Evolutionary conservation across 2,329 filamentous ascomycete species (phyloP).

Genomic region (Fusarium tanahbumbuense): DNA sequence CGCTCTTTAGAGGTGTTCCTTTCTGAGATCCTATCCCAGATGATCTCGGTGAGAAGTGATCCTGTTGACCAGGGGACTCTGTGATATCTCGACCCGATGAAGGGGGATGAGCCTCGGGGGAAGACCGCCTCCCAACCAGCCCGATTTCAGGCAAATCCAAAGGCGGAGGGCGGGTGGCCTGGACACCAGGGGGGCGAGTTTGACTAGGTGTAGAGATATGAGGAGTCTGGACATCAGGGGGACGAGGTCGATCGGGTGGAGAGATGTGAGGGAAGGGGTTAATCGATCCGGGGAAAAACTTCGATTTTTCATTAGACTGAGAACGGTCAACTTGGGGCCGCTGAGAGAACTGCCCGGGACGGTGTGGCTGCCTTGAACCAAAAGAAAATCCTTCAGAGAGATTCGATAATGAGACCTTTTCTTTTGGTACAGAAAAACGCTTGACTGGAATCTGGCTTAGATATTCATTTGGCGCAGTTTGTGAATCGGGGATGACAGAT

Average conservation of each 20-base stretch:
- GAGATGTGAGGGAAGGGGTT: background rate
- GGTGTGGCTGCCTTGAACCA: constrained; percentile 32
- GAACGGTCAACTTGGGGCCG: constrained; percentile 24
- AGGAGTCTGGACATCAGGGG: background rate
- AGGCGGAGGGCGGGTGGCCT: constrained; percentile 1
- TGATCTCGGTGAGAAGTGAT: background rate
- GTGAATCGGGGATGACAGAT: constrained; percentile 25
- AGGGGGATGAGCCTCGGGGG: background rate
- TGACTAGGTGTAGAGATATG: background rate
- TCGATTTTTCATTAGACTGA: background rate
- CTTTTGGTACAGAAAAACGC: constrained; percentile 24
- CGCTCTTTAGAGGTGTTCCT: background rate
- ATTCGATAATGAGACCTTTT: constrained; percentile 38
- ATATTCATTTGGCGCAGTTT: background rate
- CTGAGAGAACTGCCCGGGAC: constrained; percentile 40
- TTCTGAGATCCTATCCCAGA: background rate
- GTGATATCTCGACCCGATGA: background rate
- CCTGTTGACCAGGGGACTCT: background rate
- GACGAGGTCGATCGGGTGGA: background rate
- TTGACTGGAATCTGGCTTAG: constrained; percentile 6
- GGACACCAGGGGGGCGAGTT: background rate
- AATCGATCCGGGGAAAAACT: background rate
- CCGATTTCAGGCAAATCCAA: constrained; percentile 38
- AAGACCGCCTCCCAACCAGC: background rate
- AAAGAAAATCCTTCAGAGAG: constrained; percentile 44